Evolutionary conservation across 306 rosid species (phyloP).

Genomic region (Cucumis sativus): Cucumber_9930_V3 NC_026658.2:9722001-9722500

Average conservation of each 20-base stretch:
- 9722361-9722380: too few species aligned
- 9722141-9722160: slow-evolving; percentile 13
- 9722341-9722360: too few species aligned
- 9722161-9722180: slow-evolving; percentile 22
- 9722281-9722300: too few species aligned
- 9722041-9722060: slow-evolving; percentile 19
- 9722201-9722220: slow-evolving; percentile 16
- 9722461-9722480: too few species aligned
- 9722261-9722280: too few species aligned
- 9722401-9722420: too few species aligned
- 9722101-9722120: slow-evolving; percentile 6
- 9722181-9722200: slow-evolving; percentile 17
- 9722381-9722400: too few species aligned
- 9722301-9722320: too few species aligned
- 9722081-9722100: slow-evolving; percentile 2
- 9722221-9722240: background rate
- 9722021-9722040: slow-evolving; percentile 15
- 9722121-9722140: slow-evolving; percentile 13
- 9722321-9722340: too few species aligned
- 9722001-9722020: slow-evolving; percentile 12
- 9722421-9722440: too few species aligned
- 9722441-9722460: too few species aligned
- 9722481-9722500: too few species aligned
- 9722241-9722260: background rate
- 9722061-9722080: background rate